Evolutionary conservation across 2,329 filamentous ascomycete species (phyloP).

Genomic region (Pyricularia sp.): DNA sequence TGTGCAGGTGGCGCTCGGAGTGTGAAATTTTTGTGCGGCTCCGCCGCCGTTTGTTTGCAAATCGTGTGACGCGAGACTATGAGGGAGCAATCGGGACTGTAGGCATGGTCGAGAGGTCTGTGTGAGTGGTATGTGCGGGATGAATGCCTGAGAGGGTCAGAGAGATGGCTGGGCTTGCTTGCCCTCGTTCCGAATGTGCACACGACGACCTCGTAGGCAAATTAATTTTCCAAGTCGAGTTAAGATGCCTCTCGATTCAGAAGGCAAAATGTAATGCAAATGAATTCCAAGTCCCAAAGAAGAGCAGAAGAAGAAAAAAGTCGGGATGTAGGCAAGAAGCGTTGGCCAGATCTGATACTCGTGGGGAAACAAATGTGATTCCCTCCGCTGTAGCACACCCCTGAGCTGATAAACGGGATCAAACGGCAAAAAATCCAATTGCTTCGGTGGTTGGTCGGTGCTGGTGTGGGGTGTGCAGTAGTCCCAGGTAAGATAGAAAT

Average conservation of each 20-base stretch:
- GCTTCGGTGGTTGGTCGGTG: background rate
- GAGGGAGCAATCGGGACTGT: background rate
- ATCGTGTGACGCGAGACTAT: background rate
- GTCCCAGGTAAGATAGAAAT: background rate
- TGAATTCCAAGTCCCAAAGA: background rate
- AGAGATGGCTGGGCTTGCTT: background rate
- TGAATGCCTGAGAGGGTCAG: background rate
- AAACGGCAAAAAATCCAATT: background rate
- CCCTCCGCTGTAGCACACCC: background rate
- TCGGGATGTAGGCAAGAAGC: background rate
- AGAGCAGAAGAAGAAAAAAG: background rate
- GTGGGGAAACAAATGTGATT: background rate
- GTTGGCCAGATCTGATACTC: conserved; percentile 1
- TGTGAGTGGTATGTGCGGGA: background rate
- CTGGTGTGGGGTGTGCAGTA: background rate
- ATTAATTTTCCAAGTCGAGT: background rate
- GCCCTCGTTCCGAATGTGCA: background rate
- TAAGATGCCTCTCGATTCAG: background rate
- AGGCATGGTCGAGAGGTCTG: background rate
- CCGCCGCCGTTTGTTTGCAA: background rate
- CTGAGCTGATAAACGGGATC: background rate
- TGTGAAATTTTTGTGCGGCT: background rate
- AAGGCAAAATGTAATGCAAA: background rate
- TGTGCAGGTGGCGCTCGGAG: background rate
- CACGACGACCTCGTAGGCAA: background rate